Base-by-base conservation (phyloP, 805 yeast species). In the Kodamaea hsintzibuensis region DNA sequence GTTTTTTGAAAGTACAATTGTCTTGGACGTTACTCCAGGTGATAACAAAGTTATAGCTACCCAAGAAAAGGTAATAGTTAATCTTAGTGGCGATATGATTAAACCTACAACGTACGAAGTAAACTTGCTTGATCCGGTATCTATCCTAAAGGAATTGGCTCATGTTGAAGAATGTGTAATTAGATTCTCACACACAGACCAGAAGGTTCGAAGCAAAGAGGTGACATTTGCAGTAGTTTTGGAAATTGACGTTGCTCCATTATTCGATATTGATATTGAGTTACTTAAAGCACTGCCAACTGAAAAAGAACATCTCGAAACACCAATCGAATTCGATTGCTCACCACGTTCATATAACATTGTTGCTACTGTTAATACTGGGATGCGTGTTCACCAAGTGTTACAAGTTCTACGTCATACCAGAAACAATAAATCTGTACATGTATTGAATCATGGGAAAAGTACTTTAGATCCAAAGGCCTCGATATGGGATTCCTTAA, bases 231-330 rank as follows among this genome's bases (percentile, higher is more conserved):
- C 48, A 8, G 54, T 47, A 19, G 27, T 47, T 13, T 18, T 51
- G 17, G 22, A 16, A 12, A 40, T 51, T 8, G 54, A 51, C 17
- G 54, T 51, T 3, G 18, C 38, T 14, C 54, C 54, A 8, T 14
- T 51, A 16, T 51, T 47, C 19, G 51, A 42, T 9, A 33, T 51
- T 16, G 51, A 51, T 18, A 47, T 51, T 33, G 51, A 47, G 13
- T 42, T 51, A 3, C 40, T 17, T 14, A 33, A 42, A 13, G 47
- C 50, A 5, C 38, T 47, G 51, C 42, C 40, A 9, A 45, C 50
- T 8, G 47, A 42, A 14, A 43, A 33, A 14, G 22, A 13, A 13
- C 42, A 45, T 46, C 22, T 9, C 1, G 40, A 27, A 12, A 42
- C 12, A 2, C 10, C 40, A 33, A 46, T 51, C n/a, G 35, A 37